Conservation (phyloP, 768 basidiomycete genomes). For the Cystoderma amianthinum region DNA sequence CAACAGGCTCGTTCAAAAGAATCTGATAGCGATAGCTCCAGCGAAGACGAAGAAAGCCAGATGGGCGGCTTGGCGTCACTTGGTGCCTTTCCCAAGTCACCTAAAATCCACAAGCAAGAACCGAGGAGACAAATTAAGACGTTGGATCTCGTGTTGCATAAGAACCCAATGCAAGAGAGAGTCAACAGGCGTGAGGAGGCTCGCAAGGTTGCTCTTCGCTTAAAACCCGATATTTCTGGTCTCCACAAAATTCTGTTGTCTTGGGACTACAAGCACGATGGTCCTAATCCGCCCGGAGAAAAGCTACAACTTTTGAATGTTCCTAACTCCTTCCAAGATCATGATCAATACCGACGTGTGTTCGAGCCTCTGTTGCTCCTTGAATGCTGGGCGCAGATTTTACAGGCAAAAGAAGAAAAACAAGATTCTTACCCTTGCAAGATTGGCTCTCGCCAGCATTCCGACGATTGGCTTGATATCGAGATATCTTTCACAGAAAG, state of each 20-base stretch:
- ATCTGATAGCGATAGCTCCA: constrained; percentile 32
- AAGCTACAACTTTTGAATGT: constrained; percentile 33
- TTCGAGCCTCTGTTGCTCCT: constrained; percentile 83
- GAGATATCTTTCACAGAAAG: constrained; percentile 55
- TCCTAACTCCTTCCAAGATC: constrained; percentile 59
- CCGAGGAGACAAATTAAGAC: constrained; percentile 61
- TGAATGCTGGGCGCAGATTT: constrained; percentile 89
- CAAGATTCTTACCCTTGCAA: constrained; percentile 51
- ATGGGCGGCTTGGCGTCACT: constrained; percentile 45
- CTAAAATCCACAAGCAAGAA: constrained; percentile 46
- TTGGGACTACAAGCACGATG: constrained; percentile 77
- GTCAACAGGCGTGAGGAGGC: constrained; percentile 53
- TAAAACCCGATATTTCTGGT: constrained; percentile 76
- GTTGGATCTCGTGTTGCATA: constrained; percentile 43
- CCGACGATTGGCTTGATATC: constrained; percentile 80
- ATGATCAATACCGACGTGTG: constrained; percentile 60
- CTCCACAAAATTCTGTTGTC: constrained; percentile 76
- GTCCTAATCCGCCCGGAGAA: constrained; percentile 54
- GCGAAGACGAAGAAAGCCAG: constrained; percentile 42
- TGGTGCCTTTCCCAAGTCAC: constrained; percentile 52
- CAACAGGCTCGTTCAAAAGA: constrained; percentile 16
- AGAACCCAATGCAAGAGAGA: constrained; percentile 41
- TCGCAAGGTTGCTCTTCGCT: constrained; percentile 54
- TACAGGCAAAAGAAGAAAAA: constrained; percentile 66
- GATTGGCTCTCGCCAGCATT: constrained; percentile 61